phyloP scores from a whole-genome alignment of 768 basidiomycete genomes.

The Tricholoma terreum region DNA sequence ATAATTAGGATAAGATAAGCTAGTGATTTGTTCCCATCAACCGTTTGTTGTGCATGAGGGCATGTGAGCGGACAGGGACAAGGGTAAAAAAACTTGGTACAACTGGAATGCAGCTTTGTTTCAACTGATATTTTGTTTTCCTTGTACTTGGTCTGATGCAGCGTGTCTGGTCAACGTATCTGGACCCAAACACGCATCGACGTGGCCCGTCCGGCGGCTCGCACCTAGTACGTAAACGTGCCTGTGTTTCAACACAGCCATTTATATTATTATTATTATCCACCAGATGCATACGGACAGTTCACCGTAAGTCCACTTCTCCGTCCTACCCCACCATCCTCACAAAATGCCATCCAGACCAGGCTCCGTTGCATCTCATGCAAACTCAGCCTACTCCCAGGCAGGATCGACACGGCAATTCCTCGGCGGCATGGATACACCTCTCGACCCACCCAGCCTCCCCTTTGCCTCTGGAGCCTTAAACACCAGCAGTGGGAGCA shows the following conservation, averaged over 20 bases:
- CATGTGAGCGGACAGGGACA: too few species aligned
- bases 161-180: constrained; percentile 54
- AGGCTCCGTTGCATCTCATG: constrained; percentile 34
- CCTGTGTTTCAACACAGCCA: constrained; percentile 10
- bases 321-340: constrained; percentile 11
- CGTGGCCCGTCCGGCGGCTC: constrained; percentile 12
- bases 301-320: constrained; percentile 16
- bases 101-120: too few species aligned
- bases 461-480: constrained; percentile 30
- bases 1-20: too few species aligned
- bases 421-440: constrained; percentile 34
- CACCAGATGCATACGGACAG: constrained; percentile 14
- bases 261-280: too few species aligned
- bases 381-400: constrained; percentile 44
- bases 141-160: too few species aligned
- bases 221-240: constrained; percentile 17
- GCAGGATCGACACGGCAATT: constrained; percentile 49
- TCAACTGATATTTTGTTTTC: too few species aligned
- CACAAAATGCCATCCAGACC: constrained; percentile 27
- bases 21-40: too few species aligned
- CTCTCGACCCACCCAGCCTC: constrained; percentile 37
- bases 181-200: constrained; percentile 25
- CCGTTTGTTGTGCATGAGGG: too few species aligned
- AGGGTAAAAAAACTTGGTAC: too few species aligned
- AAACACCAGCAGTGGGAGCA: constrained; percentile 4